phyloP scores from a whole-genome alignment of 2,329 filamentous ascomycete species.

The Aspergillus tanneri region DNA sequence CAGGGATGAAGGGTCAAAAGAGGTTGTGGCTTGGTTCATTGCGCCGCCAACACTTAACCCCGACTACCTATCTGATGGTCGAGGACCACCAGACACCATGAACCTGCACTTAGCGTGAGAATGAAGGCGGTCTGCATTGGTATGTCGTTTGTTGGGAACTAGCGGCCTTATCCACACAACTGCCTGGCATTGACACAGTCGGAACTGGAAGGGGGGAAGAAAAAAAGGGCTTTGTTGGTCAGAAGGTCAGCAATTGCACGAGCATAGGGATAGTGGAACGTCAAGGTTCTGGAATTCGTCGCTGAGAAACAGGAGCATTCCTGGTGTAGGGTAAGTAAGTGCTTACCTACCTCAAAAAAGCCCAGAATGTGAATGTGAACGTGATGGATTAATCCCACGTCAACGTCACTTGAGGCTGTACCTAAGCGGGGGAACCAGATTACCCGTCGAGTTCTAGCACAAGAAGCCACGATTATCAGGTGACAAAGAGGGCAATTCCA shows the following conservation, averaged over 20 bases:
- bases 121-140: constrained; percentile 38
- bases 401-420: constrained; percentile 19
- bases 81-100: constrained; percentile 37
- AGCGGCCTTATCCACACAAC: constrained; percentile 18
- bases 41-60: constrained; percentile 35
- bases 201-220: constrained; percentile 16
- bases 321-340: background rate
- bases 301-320: background rate
- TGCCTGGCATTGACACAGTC: constrained; percentile 15
- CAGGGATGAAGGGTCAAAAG: constrained; percentile 28
- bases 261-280: constrained; percentile 4
- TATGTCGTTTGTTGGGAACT: constrained; percentile 21
- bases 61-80: constrained; percentile 32
- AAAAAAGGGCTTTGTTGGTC: constrained; percentile 19
- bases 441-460: constrained; percentile 4
- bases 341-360: constrained; percentile 5
- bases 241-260: constrained; percentile 24
- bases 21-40: constrained; percentile 30
- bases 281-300: background rate
- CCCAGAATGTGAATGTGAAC: constrained; percentile 1
- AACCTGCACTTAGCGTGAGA: constrained; percentile 29
- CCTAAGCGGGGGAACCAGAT: constrained; percentile 14
- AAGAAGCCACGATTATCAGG: constrained; percentile 13
- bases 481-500: constrained; percentile 14
- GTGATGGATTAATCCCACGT: constrained; percentile 2